Conservation (phyloP, 2,329 filamentous ascomycete species). For the Cladophialophora psammophila region DNA sequence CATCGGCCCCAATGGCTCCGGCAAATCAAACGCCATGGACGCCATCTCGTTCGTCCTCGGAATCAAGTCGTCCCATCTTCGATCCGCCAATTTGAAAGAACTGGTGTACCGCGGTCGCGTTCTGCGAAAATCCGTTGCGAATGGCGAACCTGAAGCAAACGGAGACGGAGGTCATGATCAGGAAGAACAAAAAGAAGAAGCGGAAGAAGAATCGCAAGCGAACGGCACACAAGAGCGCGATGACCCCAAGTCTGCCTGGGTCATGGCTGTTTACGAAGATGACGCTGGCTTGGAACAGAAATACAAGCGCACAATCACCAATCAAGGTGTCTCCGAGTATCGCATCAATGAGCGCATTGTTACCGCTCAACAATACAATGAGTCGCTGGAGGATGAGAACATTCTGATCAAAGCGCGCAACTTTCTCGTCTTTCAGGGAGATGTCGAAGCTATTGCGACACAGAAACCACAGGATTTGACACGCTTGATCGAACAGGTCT, state of each 20-base stretch:
- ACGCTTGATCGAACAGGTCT: slow-evolving; percentile 94
- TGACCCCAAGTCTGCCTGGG: slow-evolving; percentile 95
- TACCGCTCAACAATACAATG: slow-evolving; percentile 90
- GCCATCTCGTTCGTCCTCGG: slow-evolving; percentile 98
- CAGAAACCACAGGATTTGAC: slow-evolving; percentile 95
- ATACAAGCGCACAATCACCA: slow-evolving; percentile 96
- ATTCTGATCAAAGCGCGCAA: slow-evolving; percentile 98
- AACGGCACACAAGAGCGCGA: slow-evolving; percentile 65
- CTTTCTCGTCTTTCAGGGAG: slow-evolving; percentile 97
- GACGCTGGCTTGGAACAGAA: slow-evolving; percentile 93
- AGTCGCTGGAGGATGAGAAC: slow-evolving; percentile 88
- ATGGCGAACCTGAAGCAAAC: slow-evolving; percentile 73
- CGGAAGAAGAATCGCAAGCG: slow-evolving; percentile 61
- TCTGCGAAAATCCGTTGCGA: slow-evolving; percentile 88
- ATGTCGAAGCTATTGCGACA: slow-evolving; percentile 95
- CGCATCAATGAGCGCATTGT: slow-evolving; percentile 93
- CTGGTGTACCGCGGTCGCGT: slow-evolving; percentile 95
- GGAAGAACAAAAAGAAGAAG: slow-evolving; percentile 54
- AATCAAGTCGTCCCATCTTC: slow-evolving; percentile 97
- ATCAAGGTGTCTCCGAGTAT: slow-evolving; percentile 87
- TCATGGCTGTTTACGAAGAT: slow-evolving; percentile 99
- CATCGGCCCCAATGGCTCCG: slow-evolving; percentile 98
- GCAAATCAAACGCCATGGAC: slow-evolving; percentile 99
- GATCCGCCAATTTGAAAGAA: slow-evolving; percentile 91
- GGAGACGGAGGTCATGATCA: slow-evolving; percentile 69